These are phyloP conservation scores for Spongospora subterranea DNA, from an alignment of 208 protist species.

Conservation along the genomic window DNA sequence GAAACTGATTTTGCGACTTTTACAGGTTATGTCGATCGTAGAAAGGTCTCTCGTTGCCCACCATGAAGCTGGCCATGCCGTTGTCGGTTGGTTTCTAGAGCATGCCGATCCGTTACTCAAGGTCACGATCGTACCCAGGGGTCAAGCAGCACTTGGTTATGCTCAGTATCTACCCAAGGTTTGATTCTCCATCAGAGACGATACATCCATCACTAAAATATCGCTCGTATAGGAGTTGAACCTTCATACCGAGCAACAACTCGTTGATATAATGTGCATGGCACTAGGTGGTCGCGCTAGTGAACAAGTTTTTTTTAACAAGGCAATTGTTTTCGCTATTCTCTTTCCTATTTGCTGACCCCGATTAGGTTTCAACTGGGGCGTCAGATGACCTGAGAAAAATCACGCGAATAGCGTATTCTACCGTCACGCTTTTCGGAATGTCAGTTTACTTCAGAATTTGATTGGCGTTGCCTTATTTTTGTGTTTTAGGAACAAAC, in stretches of 20 bases:
- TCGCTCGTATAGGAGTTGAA: slow-evolving; percentile 78
- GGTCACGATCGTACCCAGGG: slow-evolving; percentile 94
- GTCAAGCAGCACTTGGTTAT: slow-evolving; percentile 90
- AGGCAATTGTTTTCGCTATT: slow-evolving; percentile 10
- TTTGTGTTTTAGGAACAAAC: neutral
- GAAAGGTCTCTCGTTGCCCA: slow-evolving; percentile 93
- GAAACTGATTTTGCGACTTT: neutral
- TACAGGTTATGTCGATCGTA: slow-evolving; percentile 76
- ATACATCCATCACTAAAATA: neutral
- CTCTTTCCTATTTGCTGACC: neutral
- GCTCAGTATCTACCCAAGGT: slow-evolving; percentile 93
- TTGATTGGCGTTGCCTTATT: neutral
- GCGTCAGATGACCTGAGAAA: slow-evolving; percentile 90
- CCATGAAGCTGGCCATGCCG: slow-evolving; percentile 97
- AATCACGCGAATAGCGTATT: slow-evolving; percentile 90
- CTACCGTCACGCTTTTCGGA: slow-evolving; percentile 82
- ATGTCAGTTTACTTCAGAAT: slow-evolving; percentile 26
- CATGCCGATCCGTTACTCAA: slow-evolving; percentile 95
- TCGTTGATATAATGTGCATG: slow-evolving; percentile 84
- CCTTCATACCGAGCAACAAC: slow-evolving; percentile 86
- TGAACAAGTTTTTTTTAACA: slow-evolving; percentile 63
- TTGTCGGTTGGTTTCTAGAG: slow-evolving; percentile 95
- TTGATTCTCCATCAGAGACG: neutral
- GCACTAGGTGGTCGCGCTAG: slow-evolving; percentile 65
- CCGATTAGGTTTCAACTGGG: slow-evolving; percentile 48